Base-by-base conservation (phyloP, 1,284 basidiomycete genomes). In the Ceratobasidium sp. region DNA sequence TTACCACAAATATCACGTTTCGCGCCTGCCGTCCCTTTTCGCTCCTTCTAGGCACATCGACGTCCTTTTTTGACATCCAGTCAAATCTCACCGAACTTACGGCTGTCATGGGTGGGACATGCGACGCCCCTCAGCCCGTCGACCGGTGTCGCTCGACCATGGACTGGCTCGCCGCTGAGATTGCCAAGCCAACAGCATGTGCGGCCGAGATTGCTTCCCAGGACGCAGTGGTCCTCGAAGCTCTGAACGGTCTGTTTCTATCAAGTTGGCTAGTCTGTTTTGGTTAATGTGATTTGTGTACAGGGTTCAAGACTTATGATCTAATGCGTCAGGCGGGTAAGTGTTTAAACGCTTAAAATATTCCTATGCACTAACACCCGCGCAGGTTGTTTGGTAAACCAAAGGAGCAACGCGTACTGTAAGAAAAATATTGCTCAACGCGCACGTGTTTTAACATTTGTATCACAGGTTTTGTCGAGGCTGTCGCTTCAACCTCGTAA, bases 1-100 rank as follows among this genome's bases (percentile, higher is more conserved):
- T 82, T 43, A 77, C 82, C 11, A 77, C 80, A 11, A 79, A 81
- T 14, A n/a, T 78, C 16, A 79, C 79, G 8, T 83, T 83, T 78
- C 73, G 75, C 11, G 76, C 80, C 0, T 84, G 83, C 72, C 80
- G 83, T 1, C 82, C 83, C 0, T 81, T 83, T 64, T 82, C 82
- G 0, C 78, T 84, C 41, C 79, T 84, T 31, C 74, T 83, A 16
- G 79, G 80, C 22, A 79, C 81, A 0, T 83, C 82, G 0, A 72
- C 81, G 1, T 76, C 79, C 2, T 83, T 80, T 77, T 77, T 81
- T 4, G 69, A 79, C 5, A 46, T 74, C 2, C 71, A 80, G 8
- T 75, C 76, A 22, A 80, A 83, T 77, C 81, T 81, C 54, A 80
- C 80, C 0, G 74, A 75, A 7, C 76, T 83, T 53, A 83, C 82